Evolutionary conservation across 2,329 filamentous ascomycete species (phyloP), one percentile per base, ranked within the genome.

Genomic region (Lecanosticta acicola): DNA sequence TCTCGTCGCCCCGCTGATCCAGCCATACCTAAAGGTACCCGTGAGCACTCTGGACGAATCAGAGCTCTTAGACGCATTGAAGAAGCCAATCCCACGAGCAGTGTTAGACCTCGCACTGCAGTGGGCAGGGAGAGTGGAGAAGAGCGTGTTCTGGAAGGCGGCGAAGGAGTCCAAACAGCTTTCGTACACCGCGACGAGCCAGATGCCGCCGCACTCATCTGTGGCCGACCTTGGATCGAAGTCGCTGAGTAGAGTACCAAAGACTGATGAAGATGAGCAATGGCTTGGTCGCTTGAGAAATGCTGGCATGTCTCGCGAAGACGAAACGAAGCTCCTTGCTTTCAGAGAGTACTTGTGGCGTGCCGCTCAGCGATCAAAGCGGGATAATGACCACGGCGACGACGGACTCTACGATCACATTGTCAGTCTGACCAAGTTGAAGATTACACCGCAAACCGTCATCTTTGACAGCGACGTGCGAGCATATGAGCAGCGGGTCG

Each of bases 271-370:
- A 64, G 93, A 98, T 61, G 89, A 96, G 51, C 81, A 89, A 56
- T 97, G 93, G 90, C 72, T 98, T n/a, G 75, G 79, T 11, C 85
- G 88, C 53, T 70, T 98, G 39, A 80, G 86, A 41, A 94, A 87
- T 53, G 80, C 94, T 34, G 93, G 93, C 0, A 80, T 98, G 72
- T 72, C 76, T 1, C 62, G 75, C 1, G 90, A 96, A 36, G 91
- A 98, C 56, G 93, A 98, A 55, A 80, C 85, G 61, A 97, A 98
- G 65, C 71, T 98, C 2, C 71, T 97, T 29, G 85, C 83, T 3
- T 73, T 98, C 9, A 77, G 87, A 46, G 90, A 96, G 61, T 97
- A 94, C 59, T 87, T 98, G 33, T 95, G 87, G 86, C 81, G 87
- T 32, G 77, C 93, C 5, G 85, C 85, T 40, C 80, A 82, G 57